phyloP scores from a whole-genome alignment of 441 rosid species.

The Brassica balearica region DNA sequence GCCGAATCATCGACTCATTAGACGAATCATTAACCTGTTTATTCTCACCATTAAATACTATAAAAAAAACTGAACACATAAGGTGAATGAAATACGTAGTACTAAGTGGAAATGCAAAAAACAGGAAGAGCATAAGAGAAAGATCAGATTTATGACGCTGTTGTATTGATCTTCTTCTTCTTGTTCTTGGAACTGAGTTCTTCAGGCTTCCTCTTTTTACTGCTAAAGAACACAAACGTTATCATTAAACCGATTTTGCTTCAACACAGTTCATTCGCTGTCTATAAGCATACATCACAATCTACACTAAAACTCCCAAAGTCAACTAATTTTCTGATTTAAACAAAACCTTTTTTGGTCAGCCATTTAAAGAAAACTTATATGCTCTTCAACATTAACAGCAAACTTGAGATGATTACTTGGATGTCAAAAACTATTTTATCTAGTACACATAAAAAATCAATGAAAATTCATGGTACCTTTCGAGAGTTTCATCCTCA shows the following conservation, averaged over 20 bases:
- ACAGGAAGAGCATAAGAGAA: not conserved
- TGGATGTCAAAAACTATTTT: not conserved
- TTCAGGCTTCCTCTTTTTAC: constrained; percentile 77
- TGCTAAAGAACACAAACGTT: constrained; percentile 42
- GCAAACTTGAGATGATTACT: not conserved
- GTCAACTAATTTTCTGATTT: not conserved
- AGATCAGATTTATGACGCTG: constrained; percentile 32
- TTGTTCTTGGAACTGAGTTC: constrained; percentile 69
- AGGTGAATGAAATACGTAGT: constrained; percentile 2
- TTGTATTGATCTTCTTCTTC: constrained; percentile 35
- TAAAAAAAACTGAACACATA: constrained; percentile 31
- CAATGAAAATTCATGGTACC: constrained; percentile 25
- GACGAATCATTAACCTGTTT: not conserved
- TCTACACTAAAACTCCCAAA: not conserved
- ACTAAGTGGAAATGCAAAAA: not conserved
- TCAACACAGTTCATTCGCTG: not conserved
- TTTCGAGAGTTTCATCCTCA: constrained; percentile 25
- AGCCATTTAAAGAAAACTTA: no score
- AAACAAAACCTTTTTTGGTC: not conserved
- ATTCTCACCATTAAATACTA: not conserved
- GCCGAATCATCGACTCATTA: not conserved
- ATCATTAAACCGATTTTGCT: constrained; percentile 14
- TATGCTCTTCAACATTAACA: not conserved
- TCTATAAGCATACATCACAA: not conserved
- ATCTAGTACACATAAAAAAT: not conserved